Conservation (phyloP, 192 early-diverging fungal species). For the Mortierella antarctica region DNA sequence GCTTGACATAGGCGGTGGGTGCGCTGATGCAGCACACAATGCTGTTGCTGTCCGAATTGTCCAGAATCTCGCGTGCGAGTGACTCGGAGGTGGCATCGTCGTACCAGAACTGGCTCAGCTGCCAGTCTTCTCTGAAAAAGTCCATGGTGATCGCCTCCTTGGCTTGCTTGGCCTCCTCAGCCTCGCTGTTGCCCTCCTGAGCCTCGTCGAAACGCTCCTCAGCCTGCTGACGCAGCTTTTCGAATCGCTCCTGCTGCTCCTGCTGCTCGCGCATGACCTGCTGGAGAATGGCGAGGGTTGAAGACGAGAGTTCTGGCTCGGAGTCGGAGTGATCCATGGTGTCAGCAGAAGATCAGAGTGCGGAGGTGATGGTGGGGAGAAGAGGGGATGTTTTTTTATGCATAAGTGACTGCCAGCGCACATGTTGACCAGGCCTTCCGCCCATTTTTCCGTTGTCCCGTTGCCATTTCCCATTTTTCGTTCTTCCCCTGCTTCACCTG, state of each 20-base stretch:
- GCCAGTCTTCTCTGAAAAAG: constrained; percentile 85
- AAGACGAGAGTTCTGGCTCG: constrained; percentile 56
- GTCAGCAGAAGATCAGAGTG: not conserved
- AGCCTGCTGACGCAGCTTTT: constrained; percentile 62
- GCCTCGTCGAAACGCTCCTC: constrained; percentile 59
- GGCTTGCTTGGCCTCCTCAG: constrained; percentile 17
- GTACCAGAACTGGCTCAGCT: constrained; percentile 70
- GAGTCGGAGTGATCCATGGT: constrained; percentile 17
- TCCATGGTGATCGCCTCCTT: constrained; percentile 64
- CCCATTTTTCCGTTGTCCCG: no score
- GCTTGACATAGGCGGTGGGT: constrained; percentile 72
- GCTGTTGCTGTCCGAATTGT: constrained; percentile 49
- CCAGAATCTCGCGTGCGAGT: constrained; percentile 48
- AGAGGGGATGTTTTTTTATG: constrained; percentile 4
- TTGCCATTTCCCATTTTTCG: no score
- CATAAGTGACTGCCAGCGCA: not conserved
- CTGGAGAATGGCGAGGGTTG: constrained; percentile 67
- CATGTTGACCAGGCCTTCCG: no score
- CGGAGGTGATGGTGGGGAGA: not conserved
- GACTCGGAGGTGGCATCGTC: constrained; percentile 53
- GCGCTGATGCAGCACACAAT: constrained; percentile 69
- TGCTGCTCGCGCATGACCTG: constrained; percentile 75
- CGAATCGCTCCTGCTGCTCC: constrained; percentile 71
- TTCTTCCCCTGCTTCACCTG: no score
- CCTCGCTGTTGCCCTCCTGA: constrained; percentile 39